Evolutionary conservation across 768 basidiomycete genomes (phyloP), one percentile per base, ranked within the genome.

Genomic region (Tulasnella sp.): DNA sequence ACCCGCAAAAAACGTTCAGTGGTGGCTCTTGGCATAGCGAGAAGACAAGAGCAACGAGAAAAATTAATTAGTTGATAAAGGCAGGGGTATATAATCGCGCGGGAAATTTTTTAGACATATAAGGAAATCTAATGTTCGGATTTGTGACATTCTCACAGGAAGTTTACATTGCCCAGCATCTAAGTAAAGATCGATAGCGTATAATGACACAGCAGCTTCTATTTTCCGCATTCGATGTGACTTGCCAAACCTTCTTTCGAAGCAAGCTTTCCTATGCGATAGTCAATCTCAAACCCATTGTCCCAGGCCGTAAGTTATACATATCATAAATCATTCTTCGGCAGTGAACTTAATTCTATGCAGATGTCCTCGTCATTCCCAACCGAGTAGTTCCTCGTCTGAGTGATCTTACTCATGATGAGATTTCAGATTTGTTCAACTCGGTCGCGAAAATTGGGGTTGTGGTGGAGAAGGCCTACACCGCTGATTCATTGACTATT

Each of bases 201-300:
- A n/a, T n/a, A n/a, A n/a, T n/a, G n/a, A n/a, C n/a, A n/a, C n/a
- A n/a, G n/a, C 48, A 37, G 16, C 13, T 60, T 24, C 33, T 59
- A 6, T 63, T 63, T 48, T 58, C 57, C 27, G 58, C 50, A 8
- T 64, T 62, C 51, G 58, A 61, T 39, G 61, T 63, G 10, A 58
- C 58, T n/a, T 45, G 58, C 1, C 58, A 61, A 63, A 63, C 61
- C 7, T 67, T 92, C 65, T 81, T 83, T 60, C 73, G 77, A 22
- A 73, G 77, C 3, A 58, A 76, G 1, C 71, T 83, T 10, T 77
- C 83, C 0, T 84, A 75, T 64, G 93, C 86, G 1, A 82, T 95
- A 56, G 92, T 96, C 40, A 98, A 98, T 63, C 76, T 95, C 55
- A 95, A 90, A 59, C 93, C 92, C 1, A 80, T 95, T 57, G 78